Percentiles rank a stretch among this genome's conserved stretches.
Conservation (phyloP, 495 filamentous ascomycete species). For the Daldinia caldariorum region DNA sequence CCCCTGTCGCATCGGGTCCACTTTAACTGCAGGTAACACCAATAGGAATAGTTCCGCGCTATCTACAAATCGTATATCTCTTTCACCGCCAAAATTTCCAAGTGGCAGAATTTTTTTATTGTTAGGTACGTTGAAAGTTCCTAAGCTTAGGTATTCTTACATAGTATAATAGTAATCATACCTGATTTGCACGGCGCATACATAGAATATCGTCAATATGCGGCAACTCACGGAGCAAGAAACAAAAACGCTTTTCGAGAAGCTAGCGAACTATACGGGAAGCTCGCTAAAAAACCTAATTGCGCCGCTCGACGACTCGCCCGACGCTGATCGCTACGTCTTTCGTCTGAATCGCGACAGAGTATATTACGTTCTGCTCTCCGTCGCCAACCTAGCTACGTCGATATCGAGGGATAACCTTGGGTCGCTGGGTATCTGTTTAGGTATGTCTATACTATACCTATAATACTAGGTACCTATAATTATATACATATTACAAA, state of each 20-base stretch:
- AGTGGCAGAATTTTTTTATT: slow-evolving; percentile 42
- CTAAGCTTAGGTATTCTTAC: not conserved
- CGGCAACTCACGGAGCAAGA: slow-evolving; percentile 78
- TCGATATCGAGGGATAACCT: slow-evolving; percentile 80
- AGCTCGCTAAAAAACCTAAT: slow-evolving; percentile 82
- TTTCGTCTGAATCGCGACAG: slow-evolving; percentile 83
- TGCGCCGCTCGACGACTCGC: slow-evolving; percentile 70
- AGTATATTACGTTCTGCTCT: slow-evolving; percentile 88
- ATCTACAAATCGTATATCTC: slow-evolving; percentile 16
- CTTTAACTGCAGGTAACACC: slow-evolving; percentile 9
- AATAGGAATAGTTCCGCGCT: slow-evolving; percentile 40
- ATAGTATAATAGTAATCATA: not conserved
- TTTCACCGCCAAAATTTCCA: slow-evolving; percentile 45
- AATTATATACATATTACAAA: not conserved
- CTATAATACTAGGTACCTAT: too few species aligned
- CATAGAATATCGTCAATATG: slow-evolving; percentile 59
- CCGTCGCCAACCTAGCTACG: slow-evolving; percentile 89
- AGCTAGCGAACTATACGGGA: slow-evolving; percentile 86
- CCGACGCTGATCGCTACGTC: slow-evolving; percentile 75
- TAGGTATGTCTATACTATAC: slow-evolving; percentile 56
- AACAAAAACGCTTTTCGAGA: slow-evolving; percentile 77
- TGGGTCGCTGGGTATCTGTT: slow-evolving; percentile 83
- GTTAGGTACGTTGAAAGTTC: slow-evolving; percentile 39
- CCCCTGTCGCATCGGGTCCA: slow-evolving; percentile 9
- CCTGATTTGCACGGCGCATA: slow-evolving; percentile 7